Evolutionary conservation across 352 stramenopile species (phyloP), one percentile per base, ranked within the genome.

Genomic region (Peronospora destructor): DNA sequence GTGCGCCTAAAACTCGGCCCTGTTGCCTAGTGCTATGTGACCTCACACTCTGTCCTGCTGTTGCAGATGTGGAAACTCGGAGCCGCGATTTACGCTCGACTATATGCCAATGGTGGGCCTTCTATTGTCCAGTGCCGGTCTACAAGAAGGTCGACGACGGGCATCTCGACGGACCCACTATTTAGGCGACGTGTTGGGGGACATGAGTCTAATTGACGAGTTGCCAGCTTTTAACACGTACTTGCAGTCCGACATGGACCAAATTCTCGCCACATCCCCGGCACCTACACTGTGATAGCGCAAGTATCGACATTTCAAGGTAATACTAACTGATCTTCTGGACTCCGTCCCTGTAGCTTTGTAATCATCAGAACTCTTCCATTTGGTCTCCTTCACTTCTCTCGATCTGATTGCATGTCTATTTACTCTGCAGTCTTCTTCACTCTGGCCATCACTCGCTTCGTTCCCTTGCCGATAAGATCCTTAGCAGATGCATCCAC

Each of bases 151-250:
- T 36, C 68, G 78, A 4, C 77, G 80, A 38, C 76, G 77, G 25
- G 47, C 72, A 40, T 89, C 76, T 10, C 61, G 81, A 28, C 78
- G 81, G 35, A 81, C 85, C 50, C 75, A 88, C 49, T 88, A 92
- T 64, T 69, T 92, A 47, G 57, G 73, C 42, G 76, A 84, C 23
- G 67, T 92, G 53, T 60, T 92, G 35, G 46, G 66, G 6, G 81
- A 92, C 61, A 82, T 89, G 70, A 49, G 56, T 19, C 55, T 85
- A 33, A 54, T 87, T 32, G 78, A 87, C 44, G 66, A 86, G 9
- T 56, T 86, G 46, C 66, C 67, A 49, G 53, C 53, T n/a, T 76
- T 73, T 49, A 70, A 68, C 33, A 59, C 56, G 45, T 83, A 74
- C 47, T 30, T 56, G 17, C 61, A 61, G 47, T 17, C n/a, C 10